These are phyloP conservation scores for Cryphonectria nitschkei DNA, from an alignment of 2,329 filamentous ascomycete species.

Conservation along the genomic window DNA sequence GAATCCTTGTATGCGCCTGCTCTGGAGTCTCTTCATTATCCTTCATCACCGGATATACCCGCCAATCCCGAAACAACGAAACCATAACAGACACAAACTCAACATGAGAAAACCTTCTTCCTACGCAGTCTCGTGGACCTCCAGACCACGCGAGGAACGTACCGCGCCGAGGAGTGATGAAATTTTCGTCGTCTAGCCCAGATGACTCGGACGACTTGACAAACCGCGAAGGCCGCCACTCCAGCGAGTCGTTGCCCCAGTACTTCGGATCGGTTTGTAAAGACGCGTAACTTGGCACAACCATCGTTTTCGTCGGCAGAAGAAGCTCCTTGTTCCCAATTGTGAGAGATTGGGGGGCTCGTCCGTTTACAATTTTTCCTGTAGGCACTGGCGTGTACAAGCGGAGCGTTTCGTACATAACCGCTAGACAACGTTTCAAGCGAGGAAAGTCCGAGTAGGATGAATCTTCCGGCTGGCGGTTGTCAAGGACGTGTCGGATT, in stretches of 20 bases:
- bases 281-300: background rate
- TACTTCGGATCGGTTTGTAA: no score
- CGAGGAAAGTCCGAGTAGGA: background rate
- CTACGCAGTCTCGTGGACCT: constrained; percentile 37
- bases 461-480: background rate
- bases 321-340: background rate
- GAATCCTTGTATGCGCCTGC: constrained; percentile 30
- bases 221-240: no score
- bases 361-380: background rate
- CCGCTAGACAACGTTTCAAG: background rate
- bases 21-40: constrained; percentile 29
- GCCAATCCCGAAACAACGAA: constrained; percentile 33
- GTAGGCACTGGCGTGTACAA: constrained; percentile 10
- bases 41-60: constrained; percentile 30
- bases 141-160: constrained; percentile 36
- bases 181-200: constrained; percentile 30
- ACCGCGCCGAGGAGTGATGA: background rate
- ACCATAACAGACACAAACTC: constrained; percentile 39
- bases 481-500: background rate
- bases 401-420: constrained; percentile 13
- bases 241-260: no score
- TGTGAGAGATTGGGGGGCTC: background rate
- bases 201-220: no score
- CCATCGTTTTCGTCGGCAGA: background rate
- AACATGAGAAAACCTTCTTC: constrained; percentile 40